A percentile compares a stretch with the other conserved stretches of the same genome.
These are phyloP conservation scores for Oxytropis ochrocephala DNA, from an alignment of 306 rosid species.

Conservation along the genomic window DNA sequence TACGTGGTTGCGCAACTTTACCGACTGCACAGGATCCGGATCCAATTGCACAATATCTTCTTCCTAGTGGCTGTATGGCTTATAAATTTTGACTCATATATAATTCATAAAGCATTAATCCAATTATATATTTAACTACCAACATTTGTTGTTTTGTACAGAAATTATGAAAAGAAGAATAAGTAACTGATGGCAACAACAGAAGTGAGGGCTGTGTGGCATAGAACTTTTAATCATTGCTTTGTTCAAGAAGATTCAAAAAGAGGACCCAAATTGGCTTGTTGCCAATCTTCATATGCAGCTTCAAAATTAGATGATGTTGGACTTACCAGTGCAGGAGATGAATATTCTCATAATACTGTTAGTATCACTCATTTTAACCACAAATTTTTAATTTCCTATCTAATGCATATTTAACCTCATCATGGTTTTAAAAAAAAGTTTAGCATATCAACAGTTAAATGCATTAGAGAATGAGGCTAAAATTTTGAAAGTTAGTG, in stretches of 20 bases:
- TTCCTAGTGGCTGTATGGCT: neutral
- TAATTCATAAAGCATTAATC: neutral
- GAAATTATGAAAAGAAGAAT: slow-evolving; percentile 29
- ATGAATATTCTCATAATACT: slow-evolving; percentile 41
- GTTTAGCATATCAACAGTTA: slow-evolving; percentile 35
- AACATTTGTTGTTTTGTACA: slow-evolving; percentile 7
- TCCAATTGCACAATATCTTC: neutral
- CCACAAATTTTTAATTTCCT: slow-evolving; percentile 43
- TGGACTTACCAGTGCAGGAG: slow-evolving; percentile 39
- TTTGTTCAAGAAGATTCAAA: slow-evolving; percentile 88
- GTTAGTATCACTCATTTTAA: slow-evolving; percentile 35
- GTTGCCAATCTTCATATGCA: slow-evolving; percentile 62
- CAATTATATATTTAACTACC: neutral
- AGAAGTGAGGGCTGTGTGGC: slow-evolving; percentile 81
- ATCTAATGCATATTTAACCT: slow-evolving; percentile 40
- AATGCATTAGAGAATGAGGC: slow-evolving; percentile 33
- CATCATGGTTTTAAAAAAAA: slow-evolving; percentile 40
- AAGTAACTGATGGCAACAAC: slow-evolving; percentile 65
- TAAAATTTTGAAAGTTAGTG: slow-evolving; percentile 23
- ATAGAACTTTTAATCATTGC: slow-evolving; percentile 66
- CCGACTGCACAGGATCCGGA: too few species aligned
- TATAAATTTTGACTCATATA: neutral
- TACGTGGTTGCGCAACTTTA: too few species aligned
- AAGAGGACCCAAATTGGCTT: slow-evolving; percentile 84
- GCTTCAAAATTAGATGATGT: slow-evolving; percentile 49